Evolutionary conservation across 352 stramenopile genomes (phyloP).

Genomic region (Phytopythium oedochilum): DNA sequence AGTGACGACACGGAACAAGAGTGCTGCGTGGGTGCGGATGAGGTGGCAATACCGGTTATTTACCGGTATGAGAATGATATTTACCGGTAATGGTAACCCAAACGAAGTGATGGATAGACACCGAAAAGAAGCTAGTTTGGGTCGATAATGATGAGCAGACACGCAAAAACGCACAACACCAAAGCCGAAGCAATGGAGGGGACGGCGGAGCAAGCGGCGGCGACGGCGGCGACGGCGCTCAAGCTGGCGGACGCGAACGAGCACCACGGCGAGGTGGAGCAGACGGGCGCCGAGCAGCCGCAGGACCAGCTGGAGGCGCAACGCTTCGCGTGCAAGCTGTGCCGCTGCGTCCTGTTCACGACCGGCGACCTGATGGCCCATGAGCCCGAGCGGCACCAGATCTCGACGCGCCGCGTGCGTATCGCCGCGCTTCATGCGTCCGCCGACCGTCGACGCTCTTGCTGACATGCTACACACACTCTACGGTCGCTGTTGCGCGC

Average conservation of each 20-base stretch:
- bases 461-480: background rate
- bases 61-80: background rate
- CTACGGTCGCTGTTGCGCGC: background rate
- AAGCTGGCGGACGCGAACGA: slow-evolving; percentile 1
- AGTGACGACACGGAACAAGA: background rate
- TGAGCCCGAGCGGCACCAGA: slow-evolving; percentile 60
- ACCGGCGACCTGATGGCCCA: slow-evolving; percentile 51
- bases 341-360: slow-evolving; percentile 62
- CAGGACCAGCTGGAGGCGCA: slow-evolving; percentile 1
- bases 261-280: slow-evolving; percentile 8
- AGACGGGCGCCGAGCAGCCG: slow-evolving; percentile 6
- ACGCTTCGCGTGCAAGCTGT: slow-evolving; percentile 69
- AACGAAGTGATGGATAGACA: background rate
- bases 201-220: background rate
- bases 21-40: too few species aligned
- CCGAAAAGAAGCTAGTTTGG: background rate
- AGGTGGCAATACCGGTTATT: background rate
- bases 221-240: background rate
- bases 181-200: slow-evolving; percentile 7
- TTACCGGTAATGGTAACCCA: background rate
- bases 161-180: background rate
- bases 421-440: background rate
- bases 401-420: slow-evolving; percentile 45
- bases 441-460: too few species aligned
- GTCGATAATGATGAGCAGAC: too few species aligned